Percentiles rank a stretch among this genome's conserved stretches.
Evolutionary conservation across 2,329 filamentous ascomycete species (phyloP).

Genomic region (Amauroascus niger): DNA sequence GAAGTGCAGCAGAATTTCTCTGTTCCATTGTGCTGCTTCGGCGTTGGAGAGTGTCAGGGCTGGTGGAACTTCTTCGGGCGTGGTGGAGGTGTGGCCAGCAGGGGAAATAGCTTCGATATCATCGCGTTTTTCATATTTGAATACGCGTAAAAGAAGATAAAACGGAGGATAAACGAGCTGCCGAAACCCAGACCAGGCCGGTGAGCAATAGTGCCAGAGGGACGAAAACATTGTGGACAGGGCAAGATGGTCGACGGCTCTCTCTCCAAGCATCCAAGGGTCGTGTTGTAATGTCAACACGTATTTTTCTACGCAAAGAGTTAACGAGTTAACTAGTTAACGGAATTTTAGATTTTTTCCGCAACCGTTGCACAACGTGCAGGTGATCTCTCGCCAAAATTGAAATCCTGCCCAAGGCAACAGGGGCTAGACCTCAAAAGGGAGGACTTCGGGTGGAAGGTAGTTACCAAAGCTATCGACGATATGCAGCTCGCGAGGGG

Average conservation of each 20-base stretch:
- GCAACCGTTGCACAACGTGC: no score
- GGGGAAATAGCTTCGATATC: neutral
- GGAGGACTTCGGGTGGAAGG: no score
- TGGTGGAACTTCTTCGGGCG: neutral
- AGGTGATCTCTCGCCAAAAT: no score
- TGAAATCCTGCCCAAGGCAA: no score
- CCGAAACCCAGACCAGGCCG: neutral
- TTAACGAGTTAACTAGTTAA: no score
- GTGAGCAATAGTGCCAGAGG: slow-evolving; percentile 3
- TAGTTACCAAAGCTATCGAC: no score
- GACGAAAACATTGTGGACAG: slow-evolving; percentile 6
- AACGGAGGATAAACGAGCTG: neutral
- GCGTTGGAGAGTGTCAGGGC: neutral
- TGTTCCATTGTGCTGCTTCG: slow-evolving; percentile 20
- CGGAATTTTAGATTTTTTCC: no score
- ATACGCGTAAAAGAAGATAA: neutral
- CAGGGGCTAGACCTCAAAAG: no score
- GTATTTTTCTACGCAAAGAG: no score
- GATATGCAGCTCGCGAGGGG: no score
- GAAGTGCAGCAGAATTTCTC: slow-evolving; percentile 19
- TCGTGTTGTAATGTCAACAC: neutral
- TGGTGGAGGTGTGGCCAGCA: neutral
- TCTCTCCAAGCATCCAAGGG: neutral
- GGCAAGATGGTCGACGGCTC: neutral
- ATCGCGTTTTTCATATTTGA: neutral